Conservation (phyloP, 768 basidiomycete genomes). For the Pholiota molesta region DNA sequence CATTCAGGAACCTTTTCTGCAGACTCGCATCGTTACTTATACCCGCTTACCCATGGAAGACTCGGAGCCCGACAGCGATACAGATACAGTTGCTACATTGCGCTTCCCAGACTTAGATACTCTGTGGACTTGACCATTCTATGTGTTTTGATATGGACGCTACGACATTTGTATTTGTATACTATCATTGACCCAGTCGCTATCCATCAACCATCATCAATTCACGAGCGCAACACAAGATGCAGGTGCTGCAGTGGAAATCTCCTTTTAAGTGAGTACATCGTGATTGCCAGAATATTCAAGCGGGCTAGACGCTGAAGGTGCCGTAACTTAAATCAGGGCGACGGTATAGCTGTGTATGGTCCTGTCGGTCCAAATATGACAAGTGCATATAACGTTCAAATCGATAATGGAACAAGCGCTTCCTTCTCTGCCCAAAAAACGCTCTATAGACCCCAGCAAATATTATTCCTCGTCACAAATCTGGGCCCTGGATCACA, state of each 20-base stretch:
- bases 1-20: neutral
- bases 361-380: conserved; percentile 5
- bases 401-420: conserved; percentile 11
- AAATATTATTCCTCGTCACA: conserved; percentile 20
- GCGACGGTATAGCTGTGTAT: conserved; percentile 1
- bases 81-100: neutral
- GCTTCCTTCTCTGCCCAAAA: conserved; percentile 14
- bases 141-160: neutral
- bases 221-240: neutral
- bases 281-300: neutral
- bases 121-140: neutral
- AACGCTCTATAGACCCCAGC: conserved; percentile 15
- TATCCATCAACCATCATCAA: neutral
- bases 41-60: neutral
- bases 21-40: neutral
- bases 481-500: conserved; percentile 23
- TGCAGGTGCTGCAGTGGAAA: neutral
- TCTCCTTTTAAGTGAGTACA: neutral
- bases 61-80: neutral
- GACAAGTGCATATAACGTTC: conserved; percentile 7
- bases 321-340: neutral
- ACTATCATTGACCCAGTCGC: neutral
- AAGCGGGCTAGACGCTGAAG: too few species aligned
- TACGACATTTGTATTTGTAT: too few species aligned
- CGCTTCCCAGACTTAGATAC: conserved; percentile 7